Percentiles rank a stretch among this genome's conserved stretches.
Conservation (phyloP, 345 rosid genomes). For the Lepidium sativum region DNA sequence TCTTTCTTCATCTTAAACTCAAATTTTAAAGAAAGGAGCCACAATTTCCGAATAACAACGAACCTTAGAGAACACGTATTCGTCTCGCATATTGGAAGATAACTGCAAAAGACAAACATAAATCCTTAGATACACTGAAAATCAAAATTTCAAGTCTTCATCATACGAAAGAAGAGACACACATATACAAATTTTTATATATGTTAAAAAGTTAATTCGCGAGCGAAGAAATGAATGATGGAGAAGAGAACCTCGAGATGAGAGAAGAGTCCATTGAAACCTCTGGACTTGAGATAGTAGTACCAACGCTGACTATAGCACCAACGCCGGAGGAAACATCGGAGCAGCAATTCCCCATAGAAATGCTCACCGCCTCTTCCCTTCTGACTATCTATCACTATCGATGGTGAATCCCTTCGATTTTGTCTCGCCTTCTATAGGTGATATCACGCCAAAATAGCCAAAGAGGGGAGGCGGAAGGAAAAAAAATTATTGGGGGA, state of each 20-base stretch:
- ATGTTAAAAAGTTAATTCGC: no score
- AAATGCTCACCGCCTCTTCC: no score
- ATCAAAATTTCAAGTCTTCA: background rate
- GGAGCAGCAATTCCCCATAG: slow-evolving; percentile 63
- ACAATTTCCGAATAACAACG: background rate
- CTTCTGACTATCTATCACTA: no score
- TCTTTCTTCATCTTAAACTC: background rate
- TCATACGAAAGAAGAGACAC: background rate
- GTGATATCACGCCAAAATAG: no score
- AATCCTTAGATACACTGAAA: background rate
- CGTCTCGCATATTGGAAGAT: slow-evolving; percentile 60
- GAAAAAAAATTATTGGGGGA: no score
- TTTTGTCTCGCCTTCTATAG: no score
- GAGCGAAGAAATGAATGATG: background rate
- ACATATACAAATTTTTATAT: no score
- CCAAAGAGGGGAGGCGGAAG: no score
- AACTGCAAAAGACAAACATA: slow-evolving; percentile 35
- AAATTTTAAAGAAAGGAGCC: background rate
- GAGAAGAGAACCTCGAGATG: slow-evolving; percentile 68
- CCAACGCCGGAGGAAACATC: slow-evolving; percentile 42
- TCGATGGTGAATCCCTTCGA: no score
- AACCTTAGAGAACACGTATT: no score
- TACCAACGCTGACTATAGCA: no score
- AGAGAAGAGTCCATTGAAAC: slow-evolving; percentile 45
- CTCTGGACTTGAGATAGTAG: slow-evolving; percentile 48